A percentile compares a stretch with the other conserved stretches of the same genome.
Conservation (phyloP, 1,139 yeast genomes). For the Sugiyamaella pinicola region DNA sequence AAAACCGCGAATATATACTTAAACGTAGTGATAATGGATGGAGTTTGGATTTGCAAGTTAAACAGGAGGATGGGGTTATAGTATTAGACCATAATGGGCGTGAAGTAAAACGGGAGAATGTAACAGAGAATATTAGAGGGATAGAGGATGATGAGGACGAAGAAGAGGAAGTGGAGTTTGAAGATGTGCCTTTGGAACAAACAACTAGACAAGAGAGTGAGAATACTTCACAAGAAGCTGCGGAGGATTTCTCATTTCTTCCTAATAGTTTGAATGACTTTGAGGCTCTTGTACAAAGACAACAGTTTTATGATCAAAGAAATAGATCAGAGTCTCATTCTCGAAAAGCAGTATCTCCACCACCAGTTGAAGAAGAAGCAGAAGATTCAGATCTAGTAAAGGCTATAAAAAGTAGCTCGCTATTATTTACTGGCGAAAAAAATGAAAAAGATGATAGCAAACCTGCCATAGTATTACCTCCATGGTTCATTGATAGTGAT, state of each 20-base stretch:
- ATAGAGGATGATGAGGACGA: slow-evolving; percentile 36
- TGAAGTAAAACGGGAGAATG: slow-evolving; percentile 26
- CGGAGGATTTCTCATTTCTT: slow-evolving; percentile 23
- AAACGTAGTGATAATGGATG: slow-evolving; percentile 83
- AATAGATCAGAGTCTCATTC: slow-evolving; percentile 15
- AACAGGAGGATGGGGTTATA: slow-evolving; percentile 41
- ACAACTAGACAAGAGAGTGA: not conserved
- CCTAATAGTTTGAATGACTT: slow-evolving; percentile 34
- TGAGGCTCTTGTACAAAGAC: slow-evolving; percentile 35
- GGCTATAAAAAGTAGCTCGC: slow-evolving; percentile 6
- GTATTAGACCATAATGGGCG: slow-evolving; percentile 34
- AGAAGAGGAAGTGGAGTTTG: slow-evolving; percentile 59
- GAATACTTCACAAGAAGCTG: not conserved
- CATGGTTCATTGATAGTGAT: slow-evolving; percentile 26
- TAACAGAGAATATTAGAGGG: too few relatives aligned
- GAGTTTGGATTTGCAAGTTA: slow-evolving; percentile 66
- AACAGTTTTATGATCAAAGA: slow-evolving; percentile 29
- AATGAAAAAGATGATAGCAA: not conserved
- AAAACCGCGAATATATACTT: slow-evolving; percentile 72
- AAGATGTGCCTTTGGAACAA: slow-evolving; percentile 51
- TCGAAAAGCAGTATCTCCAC: not conserved
- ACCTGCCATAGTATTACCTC: slow-evolving; percentile 15
- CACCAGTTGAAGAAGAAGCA: not conserved
- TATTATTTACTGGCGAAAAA: not conserved
- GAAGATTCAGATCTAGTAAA: slow-evolving; percentile 7